These are phyloP conservation scores for Cardiosporidium cionae DNA, from an alignment of 169 alveolate species.

Conservation along the genomic window DNA sequence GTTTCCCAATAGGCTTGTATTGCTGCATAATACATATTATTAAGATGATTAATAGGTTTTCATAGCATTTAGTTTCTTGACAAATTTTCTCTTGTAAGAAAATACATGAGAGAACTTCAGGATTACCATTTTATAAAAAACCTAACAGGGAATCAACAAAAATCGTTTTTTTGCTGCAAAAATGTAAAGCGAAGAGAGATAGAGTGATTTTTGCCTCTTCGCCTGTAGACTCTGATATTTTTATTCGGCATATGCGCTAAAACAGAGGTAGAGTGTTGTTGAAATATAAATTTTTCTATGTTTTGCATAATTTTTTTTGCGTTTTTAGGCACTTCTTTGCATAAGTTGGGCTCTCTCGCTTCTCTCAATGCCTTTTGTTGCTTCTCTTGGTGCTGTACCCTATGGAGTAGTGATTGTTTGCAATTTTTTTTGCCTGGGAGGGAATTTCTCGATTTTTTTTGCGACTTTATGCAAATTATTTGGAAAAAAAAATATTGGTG, in stretches of 20 bases:
- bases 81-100: too few species aligned
- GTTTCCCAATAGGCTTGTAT: too few species aligned
- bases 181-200: not conserved
- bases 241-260: not conserved
- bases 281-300: not conserved
- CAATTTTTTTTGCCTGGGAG: constrained; percentile 18
- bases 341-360: not conserved
- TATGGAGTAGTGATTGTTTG: not conserved
- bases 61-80: too few species aligned
- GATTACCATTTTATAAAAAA: not conserved
- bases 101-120: too few species aligned
- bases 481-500: constrained; percentile 6
- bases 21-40: too few species aligned
- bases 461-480: not conserved
- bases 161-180: not conserved
- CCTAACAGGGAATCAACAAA: not conserved
- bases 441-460: constrained; percentile 10
- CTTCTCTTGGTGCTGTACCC: not conserved
- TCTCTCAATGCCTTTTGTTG: constrained; percentile 1
- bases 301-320: not conserved
- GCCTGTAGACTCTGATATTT: not conserved
- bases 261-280: not conserved
- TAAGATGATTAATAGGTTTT: too few species aligned
- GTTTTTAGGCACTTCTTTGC: not conserved
- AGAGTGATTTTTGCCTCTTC: not conserved